Percentiles rank a stretch among this genome's conserved stretches.
phyloP scores from a whole-genome alignment of 495 filamentous ascomycete genomes.

The Friedmanniomyces simplex region DNA sequence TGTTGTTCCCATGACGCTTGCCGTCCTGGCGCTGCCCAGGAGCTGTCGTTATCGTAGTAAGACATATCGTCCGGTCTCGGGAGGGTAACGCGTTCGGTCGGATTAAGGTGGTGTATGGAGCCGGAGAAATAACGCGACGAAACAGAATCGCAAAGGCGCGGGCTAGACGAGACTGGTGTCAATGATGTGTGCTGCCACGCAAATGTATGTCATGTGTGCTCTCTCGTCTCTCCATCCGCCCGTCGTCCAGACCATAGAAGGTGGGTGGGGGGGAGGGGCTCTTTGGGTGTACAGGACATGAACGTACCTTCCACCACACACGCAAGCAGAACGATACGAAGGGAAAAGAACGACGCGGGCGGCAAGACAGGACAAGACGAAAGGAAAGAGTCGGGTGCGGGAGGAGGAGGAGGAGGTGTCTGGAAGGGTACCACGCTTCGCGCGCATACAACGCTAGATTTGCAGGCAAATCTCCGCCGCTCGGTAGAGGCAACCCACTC shows the following conservation, averaged over 20 bases:
- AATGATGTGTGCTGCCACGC: not conserved
- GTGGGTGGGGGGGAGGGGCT: too few species aligned
- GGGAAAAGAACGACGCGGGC: not conserved
- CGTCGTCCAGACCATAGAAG: too few species aligned
- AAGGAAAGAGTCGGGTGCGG: not conserved
- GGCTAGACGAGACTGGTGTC: not conserved
- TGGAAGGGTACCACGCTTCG: too few species aligned
- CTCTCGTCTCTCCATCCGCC: too few species aligned
- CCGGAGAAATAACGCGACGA: not conserved
- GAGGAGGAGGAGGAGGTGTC: not conserved
- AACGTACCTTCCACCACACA: not conserved
- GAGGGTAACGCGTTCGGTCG: not conserved
- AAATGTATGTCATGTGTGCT: not conserved
- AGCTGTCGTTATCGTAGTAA: conserved; percentile 82
- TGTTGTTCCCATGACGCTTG: conserved; percentile 74
- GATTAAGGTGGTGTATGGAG: not conserved
- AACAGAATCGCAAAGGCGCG: not conserved
- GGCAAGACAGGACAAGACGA: not conserved
- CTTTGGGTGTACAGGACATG: too few species aligned
- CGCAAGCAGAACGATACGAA: not conserved
- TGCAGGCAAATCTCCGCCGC: too few species aligned
- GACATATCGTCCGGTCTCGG: conserved; percentile 46
- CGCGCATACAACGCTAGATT: too few species aligned
- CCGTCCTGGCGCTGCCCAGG: conserved; percentile 58
- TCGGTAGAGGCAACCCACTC: too few species aligned